Conservation (phyloP, 2,329 filamentous ascomycete genomes). For the Talaromyces sp. region DNA sequence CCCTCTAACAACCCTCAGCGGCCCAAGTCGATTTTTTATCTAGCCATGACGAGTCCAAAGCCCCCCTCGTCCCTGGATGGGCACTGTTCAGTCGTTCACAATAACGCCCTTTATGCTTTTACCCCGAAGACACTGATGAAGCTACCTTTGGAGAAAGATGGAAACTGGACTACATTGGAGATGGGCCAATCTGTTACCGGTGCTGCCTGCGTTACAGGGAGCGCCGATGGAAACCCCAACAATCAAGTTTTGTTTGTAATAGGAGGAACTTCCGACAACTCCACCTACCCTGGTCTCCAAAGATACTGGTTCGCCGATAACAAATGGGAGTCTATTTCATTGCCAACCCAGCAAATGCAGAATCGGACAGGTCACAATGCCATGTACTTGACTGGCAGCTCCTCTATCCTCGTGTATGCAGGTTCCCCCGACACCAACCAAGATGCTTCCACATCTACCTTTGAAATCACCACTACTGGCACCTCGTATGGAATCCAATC, state of each 20-base stretch:
- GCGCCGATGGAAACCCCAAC: slow-evolving; percentile 51
- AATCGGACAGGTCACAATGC: slow-evolving; percentile 71
- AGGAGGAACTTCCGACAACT: slow-evolving; percentile 61
- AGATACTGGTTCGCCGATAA: slow-evolving; percentile 54
- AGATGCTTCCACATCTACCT: slow-evolving; percentile 65
- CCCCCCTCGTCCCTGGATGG: slow-evolving; percentile 66
- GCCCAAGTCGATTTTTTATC: not conserved
- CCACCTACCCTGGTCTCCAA: slow-evolving; percentile 70
- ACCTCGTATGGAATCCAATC: slow-evolving; percentile 60
- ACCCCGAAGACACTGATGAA: slow-evolving; percentile 71
- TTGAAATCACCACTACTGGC: slow-evolving; percentile 59
- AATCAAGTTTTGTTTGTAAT: slow-evolving; percentile 71
- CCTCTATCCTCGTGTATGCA: slow-evolving; percentile 74
- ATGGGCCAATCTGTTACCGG: slow-evolving; percentile 68
- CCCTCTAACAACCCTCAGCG: not conserved
- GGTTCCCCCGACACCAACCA: slow-evolving; percentile 61
- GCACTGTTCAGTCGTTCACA: slow-evolving; percentile 75
- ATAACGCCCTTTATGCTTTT: slow-evolving; percentile 81
- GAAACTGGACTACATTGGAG: slow-evolving; percentile 63
- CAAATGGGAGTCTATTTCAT: slow-evolving; percentile 55
- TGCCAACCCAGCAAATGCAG: slow-evolving; percentile 52
- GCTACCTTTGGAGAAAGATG: slow-evolving; percentile 62
- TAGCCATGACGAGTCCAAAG: slow-evolving; percentile 64
- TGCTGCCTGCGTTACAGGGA: slow-evolving; percentile 70
- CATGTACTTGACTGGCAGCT: slow-evolving; percentile 64